phyloP scores from a whole-genome alignment of 2,329 filamentous ascomycete species.

The Alternaria sp. region DNA sequence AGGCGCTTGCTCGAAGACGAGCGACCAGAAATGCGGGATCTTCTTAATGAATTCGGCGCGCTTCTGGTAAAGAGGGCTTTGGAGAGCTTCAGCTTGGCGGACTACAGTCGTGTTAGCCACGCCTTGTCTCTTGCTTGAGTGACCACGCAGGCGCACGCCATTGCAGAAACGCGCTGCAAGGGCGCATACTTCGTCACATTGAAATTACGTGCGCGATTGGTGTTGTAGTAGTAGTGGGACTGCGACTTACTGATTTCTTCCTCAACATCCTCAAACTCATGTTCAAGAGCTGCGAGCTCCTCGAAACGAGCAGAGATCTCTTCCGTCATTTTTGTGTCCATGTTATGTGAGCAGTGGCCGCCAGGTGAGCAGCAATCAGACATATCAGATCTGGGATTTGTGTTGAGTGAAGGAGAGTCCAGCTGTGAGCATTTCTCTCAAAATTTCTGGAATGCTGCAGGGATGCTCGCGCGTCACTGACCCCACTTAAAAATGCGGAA shows the following conservation, averaged over 20 bases:
- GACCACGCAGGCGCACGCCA: background rate
- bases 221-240: background rate
- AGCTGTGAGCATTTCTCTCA: constrained; percentile 15
- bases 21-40: constrained; percentile 92
- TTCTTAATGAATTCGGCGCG: constrained; percentile 73
- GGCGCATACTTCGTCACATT: background rate
- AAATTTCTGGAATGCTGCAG: constrained; percentile 26
- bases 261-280: constrained; percentile 84
- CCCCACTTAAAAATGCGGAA: constrained; percentile 21
- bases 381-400: background rate
- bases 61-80: constrained; percentile 76
- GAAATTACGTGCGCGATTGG: background rate
- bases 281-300: constrained; percentile 80
- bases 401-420: constrained; percentile 7
- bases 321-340: constrained; percentile 34
- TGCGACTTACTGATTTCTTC: constrained; percentile 73
- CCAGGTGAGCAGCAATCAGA: background rate
- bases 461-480: constrained; percentile 12
- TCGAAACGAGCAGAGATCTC: constrained; percentile 63
- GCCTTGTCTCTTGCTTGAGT: background rate
- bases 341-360: constrained; percentile 19
- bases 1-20: constrained; percentile 88
- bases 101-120: constrained; percentile 59
- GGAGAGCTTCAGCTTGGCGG: constrained; percentile 74
- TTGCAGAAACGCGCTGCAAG: background rate